Percentiles rank a stretch among this genome's conserved stretches.
Conservation (phyloP, 495 filamentous ascomycete genomes). For the Arthonia radiata region DNA sequence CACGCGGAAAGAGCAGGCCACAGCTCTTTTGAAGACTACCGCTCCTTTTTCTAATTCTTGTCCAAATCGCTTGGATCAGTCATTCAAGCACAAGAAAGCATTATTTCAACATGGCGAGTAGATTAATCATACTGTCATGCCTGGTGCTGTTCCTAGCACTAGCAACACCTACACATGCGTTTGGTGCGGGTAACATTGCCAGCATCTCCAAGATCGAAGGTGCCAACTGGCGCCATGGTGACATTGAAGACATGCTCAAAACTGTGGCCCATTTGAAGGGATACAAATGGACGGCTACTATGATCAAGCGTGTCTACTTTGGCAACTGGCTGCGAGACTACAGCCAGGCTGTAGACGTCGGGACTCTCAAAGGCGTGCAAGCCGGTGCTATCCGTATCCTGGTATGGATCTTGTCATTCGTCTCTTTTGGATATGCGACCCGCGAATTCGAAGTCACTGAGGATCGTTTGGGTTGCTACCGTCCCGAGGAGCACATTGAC, state of each 20-base stretch:
- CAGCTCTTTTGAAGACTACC: too few relatives aligned
- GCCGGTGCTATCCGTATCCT: conserved; percentile 76
- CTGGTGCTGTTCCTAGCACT: too few relatives aligned
- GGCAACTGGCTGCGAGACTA: conserved; percentile 32
- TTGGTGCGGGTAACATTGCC: conserved; percentile 90
- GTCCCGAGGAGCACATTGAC: conserved; percentile 87
- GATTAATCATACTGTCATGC: too few relatives aligned
- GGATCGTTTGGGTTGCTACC: conserved; percentile 73
- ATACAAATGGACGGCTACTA: conserved; percentile 83
- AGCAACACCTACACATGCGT: conserved; percentile 47
- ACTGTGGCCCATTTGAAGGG: conserved; percentile 59
- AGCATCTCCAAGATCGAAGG: conserved; percentile 85
- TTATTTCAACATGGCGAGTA: too few relatives aligned
- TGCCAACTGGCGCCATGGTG: conserved; percentile 84
- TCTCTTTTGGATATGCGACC: conserved; percentile 91
- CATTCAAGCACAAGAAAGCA: too few relatives aligned
- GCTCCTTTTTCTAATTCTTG: too few relatives aligned
- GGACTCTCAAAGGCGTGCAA: conserved; percentile 68
- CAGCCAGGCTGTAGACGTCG: conserved; percentile 78
- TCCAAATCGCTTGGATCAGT: too few relatives aligned
- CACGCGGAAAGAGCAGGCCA: too few relatives aligned
- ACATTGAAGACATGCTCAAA: conserved; percentile 83
- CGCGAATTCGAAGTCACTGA: conserved; percentile 89
- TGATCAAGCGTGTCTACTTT: conserved; percentile 81
- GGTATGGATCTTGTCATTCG: conserved; percentile 76